These are phyloP conservation scores for Dissophora globulifera DNA, from an alignment of 192 early-diverging fungal species.

Conservation along the genomic window DNA sequence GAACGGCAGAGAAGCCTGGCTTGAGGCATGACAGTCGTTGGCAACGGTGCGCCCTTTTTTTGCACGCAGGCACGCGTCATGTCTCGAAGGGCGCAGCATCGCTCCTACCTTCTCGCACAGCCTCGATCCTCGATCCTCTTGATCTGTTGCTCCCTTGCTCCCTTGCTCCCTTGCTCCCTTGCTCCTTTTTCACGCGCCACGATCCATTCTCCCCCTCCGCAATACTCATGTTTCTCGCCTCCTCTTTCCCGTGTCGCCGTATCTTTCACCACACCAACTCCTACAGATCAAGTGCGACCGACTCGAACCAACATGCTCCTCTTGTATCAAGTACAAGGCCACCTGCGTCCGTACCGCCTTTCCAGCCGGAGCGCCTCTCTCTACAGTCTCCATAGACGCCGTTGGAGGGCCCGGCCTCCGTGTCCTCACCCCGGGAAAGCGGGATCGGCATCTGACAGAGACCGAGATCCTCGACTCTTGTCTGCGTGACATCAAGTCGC, in stretches of 20 bases:
- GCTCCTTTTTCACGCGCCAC: too few relatives aligned
- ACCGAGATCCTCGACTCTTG: slow-evolving; percentile 45
- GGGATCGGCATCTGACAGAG: slow-evolving; percentile 32
- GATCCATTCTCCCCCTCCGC: too few relatives aligned
- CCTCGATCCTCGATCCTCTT: too few relatives aligned
- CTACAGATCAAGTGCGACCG: slow-evolving; percentile 46
- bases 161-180: too few relatives aligned
- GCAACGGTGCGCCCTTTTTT: too few relatives aligned
- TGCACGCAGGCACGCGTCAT: too few relatives aligned
- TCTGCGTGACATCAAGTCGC: slow-evolving; percentile 28
- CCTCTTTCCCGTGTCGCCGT: neutral
- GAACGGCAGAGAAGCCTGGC: neutral
- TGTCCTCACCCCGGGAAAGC: slow-evolving; percentile 24
- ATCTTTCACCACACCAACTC: too few relatives aligned
- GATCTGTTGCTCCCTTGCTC: too few relatives aligned
- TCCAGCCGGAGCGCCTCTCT: slow-evolving; percentile 34
- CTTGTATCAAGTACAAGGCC: slow-evolving; percentile 49
- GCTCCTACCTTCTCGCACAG: too few relatives aligned
- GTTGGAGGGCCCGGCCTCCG: slow-evolving; percentile 22
- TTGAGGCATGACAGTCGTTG: too few relatives aligned
- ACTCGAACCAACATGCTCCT: slow-evolving; percentile 44
- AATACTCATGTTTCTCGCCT: neutral
- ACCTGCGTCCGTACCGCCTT: slow-evolving; percentile 33
- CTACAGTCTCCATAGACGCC: slow-evolving; percentile 37
- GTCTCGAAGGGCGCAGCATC: too few relatives aligned